phyloP scores from a whole-genome alignment of 192 early-diverging fungal genomes.

The Lobosporangium transversale region DNA sequence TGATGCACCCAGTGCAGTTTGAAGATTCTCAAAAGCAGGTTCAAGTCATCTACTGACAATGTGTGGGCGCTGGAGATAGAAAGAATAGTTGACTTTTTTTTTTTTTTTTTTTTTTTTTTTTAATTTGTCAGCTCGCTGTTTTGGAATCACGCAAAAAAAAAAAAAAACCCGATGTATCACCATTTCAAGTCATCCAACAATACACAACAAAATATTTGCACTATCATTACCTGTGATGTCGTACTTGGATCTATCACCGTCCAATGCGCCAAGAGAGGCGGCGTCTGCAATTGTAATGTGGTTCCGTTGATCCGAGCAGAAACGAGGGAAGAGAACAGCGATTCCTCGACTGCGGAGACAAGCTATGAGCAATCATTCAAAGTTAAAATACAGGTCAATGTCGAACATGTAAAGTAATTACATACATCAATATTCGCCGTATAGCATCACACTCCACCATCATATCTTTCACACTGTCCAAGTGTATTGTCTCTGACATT shows the following conservation, averaged over 20 bases:
- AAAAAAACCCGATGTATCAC: too few relatives aligned
- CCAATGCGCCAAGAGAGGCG: slow-evolving; percentile 37
- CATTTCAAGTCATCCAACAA: too few relatives aligned
- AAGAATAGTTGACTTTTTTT: slow-evolving; percentile 17
- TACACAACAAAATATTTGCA: too few relatives aligned
- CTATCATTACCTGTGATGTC: slow-evolving; percentile 53
- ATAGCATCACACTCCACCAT: slow-evolving; percentile 4
- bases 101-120: too few relatives aligned
- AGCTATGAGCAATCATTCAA: slow-evolving; percentile 45
- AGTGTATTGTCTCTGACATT: too few relatives aligned
- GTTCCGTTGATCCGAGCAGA: slow-evolving; percentile 24
- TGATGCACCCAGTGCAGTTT: neutral
- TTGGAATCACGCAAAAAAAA: too few relatives aligned
- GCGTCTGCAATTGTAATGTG: slow-evolving; percentile 50
- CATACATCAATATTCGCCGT: slow-evolving; percentile 7
- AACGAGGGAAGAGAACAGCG: slow-evolving; percentile 47
- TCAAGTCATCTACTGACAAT: slow-evolving; percentile 21
- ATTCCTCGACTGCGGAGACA: slow-evolving; percentile 56
- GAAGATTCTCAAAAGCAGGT: slow-evolving; percentile 13
- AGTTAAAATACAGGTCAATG: too few relatives aligned
- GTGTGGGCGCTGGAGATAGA: slow-evolving; percentile 13
- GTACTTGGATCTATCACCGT: slow-evolving; percentile 54
- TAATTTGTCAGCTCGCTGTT: too few relatives aligned
- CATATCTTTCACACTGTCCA: too few relatives aligned
- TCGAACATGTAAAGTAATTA: too few relatives aligned